Evolutionary conservation across 805 yeast genomes (phyloP).

Genomic region (Saccharomycopsis malanga): DNA sequence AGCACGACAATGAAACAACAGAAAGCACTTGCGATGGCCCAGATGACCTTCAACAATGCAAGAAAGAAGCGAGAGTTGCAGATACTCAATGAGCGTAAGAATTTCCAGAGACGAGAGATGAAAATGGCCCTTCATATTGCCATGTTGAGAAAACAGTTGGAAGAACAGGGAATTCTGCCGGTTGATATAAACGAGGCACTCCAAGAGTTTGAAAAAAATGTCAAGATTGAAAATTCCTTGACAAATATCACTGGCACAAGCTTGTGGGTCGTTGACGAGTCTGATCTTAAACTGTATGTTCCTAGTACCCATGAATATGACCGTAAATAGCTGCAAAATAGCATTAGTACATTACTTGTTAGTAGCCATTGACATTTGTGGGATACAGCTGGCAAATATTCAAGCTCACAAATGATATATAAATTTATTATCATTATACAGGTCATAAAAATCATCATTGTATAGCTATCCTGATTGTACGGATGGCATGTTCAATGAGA

Average conservation of each 20-base stretch:
- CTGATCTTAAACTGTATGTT: constrained; percentile 39
- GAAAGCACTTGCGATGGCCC: constrained; percentile 32
- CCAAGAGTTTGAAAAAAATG: constrained; percentile 49
- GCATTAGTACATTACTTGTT: neutral
- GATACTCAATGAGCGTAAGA: constrained; percentile 45
- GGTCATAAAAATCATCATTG: no score
- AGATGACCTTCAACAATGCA: constrained; percentile 43
- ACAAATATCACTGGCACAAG: constrained; percentile 47
- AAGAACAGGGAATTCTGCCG: constrained; percentile 53
- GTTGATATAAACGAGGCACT: constrained; percentile 46
- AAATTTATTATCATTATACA: no score
- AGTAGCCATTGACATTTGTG: no score
- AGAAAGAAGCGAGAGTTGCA: constrained; percentile 47
- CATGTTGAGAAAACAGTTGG: constrained; percentile 51
- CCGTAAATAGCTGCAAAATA: constrained; percentile 28
- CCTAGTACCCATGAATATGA: constrained; percentile 62
- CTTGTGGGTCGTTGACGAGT: constrained; percentile 54
- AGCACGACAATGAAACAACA: constrained; percentile 30
- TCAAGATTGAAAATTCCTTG: constrained; percentile 50
- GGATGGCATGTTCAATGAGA: no score
- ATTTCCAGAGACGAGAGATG: constrained; percentile 40
- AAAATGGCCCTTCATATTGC: constrained; percentile 66
- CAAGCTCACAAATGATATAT: no score
- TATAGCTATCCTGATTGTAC: no score
- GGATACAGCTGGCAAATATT: no score